Evolutionary conservation across 495 filamentous ascomycete species (phyloP), one percentile per base, ranked within the genome.

Genomic region (Hypoxylon cercidicola): DNA sequence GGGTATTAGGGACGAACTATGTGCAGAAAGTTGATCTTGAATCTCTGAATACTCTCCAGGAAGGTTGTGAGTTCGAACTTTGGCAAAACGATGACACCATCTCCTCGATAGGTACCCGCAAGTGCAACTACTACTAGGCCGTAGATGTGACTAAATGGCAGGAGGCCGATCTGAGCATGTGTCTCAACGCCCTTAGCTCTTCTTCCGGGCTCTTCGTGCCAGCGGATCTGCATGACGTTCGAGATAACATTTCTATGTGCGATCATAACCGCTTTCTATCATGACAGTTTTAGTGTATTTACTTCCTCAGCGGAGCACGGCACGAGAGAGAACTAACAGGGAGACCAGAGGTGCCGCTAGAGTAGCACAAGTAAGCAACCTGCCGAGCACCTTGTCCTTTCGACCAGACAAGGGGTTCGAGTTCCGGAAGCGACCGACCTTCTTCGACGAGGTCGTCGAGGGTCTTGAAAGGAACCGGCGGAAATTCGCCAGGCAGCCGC

Each of bases 221-320:
- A 72, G 15, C 70, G 60, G 55, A 88, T 81, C 67, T 93, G 89
- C 67, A 95, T 71, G 1, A 86, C 83, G 68, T 96, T 97, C 25
- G 91, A 87, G 49, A 97, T 97, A 15, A 96, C 89, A 71, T 97
- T 97, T 13, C 81, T 77, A 75, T 97, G 93, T 12, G 91, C 89
- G 62, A 97, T 92, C 92, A 93, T 96, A 35, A 96, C 93, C 21
- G 92, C 93, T 92, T 97, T 97, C 89, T 94, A 53, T 39, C 21
- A 19, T 30, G n/a, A 13, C 3, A 3, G n/a, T 2, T 12, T 18
- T 7, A 41, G 28, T 41, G 64, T 57, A 67, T 55, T 43, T 34
- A 32, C 16, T 51, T 19, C 7, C 23, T 34, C n/a, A 40, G 32
- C 0, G 1, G 1, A 13, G 3, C 1, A 2, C 16, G 18, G 2